Evolutionary conservation across 2,329 filamentous ascomycete species (phyloP).

Genomic region (Onygena corvina): DNA sequence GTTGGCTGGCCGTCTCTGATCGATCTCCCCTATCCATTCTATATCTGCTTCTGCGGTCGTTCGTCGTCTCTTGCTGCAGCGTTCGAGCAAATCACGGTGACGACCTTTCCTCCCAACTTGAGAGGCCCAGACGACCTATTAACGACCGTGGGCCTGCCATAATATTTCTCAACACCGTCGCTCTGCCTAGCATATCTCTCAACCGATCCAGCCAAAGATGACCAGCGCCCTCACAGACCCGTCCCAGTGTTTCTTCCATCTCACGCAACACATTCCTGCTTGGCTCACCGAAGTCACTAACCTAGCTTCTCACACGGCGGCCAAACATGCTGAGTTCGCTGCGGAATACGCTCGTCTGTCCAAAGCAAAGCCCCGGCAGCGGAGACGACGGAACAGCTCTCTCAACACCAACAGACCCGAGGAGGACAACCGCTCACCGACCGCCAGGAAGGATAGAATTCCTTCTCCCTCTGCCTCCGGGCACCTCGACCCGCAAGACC

Average conservation of each 20-base stretch:
- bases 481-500: background rate
- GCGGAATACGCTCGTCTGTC: conserved; percentile 32
- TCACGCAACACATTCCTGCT: conserved; percentile 34
- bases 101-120: too few species aligned
- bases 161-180: too few species aligned
- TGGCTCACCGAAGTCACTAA: conserved; percentile 35
- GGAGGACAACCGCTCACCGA: conserved; percentile 12
- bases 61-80: too few species aligned
- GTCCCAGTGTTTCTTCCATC: conserved; percentile 34
- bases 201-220: background rate
- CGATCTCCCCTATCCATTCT: too few species aligned
- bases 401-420: conserved; percentile 31
- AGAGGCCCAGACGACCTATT: too few species aligned
- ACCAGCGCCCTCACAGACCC: conserved; percentile 27
- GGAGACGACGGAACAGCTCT: conserved; percentile 31
- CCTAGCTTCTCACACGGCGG: conserved; percentile 30
- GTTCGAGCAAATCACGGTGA: too few species aligned
- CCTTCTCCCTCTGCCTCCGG: background rate
- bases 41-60: too few species aligned
- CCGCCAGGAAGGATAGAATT: conserved; percentile 7
- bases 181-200: background rate
- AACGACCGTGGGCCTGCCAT: too few species aligned
- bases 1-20: too few species aligned
- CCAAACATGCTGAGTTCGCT: conserved; percentile 33
- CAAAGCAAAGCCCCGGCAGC: conserved; percentile 20